Conservation (phyloP, 2,329 filamentous ascomycete genomes). For the Penicillium sumatraense region DNA sequence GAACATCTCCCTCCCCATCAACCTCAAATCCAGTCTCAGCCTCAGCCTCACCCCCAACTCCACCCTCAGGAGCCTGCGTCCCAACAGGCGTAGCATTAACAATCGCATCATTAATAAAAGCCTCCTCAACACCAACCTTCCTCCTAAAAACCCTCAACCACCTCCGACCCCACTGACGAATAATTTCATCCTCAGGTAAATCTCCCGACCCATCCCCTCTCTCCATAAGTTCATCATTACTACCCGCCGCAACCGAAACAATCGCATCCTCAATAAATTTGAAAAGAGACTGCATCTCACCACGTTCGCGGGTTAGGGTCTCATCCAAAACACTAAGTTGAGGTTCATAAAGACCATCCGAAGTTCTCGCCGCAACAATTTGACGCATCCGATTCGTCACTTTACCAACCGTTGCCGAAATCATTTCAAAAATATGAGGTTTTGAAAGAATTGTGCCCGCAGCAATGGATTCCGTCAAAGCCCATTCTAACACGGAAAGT, state of each 20-base stretch:
- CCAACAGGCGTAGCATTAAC: constrained; percentile 52
- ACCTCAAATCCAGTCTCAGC: background rate
- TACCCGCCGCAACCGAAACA: constrained; percentile 71
- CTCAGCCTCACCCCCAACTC: constrained; percentile 29
- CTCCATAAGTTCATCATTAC: constrained; percentile 77
- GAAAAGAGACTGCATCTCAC: constrained; percentile 79
- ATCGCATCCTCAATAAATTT: constrained; percentile 78
- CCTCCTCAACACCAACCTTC: constrained; percentile 83
- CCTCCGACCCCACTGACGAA: constrained; percentile 79
- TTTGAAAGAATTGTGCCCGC: constrained; percentile 72
- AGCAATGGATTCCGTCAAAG: constrained; percentile 68
- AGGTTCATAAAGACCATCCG: constrained; percentile 57
- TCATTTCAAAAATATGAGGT: constrained; percentile 84
- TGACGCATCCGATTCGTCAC: constrained; percentile 85
- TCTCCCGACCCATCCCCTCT: constrained; percentile 57
- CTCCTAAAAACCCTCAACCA: constrained; percentile 87
- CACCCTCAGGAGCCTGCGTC: constrained; percentile 40
- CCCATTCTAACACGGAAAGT: constrained; percentile 85
- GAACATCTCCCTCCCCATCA: no score
- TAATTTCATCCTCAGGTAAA: constrained; percentile 64
- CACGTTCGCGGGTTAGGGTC: constrained; percentile 70
- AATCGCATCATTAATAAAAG: constrained; percentile 63
- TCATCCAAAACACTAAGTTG: constrained; percentile 67
- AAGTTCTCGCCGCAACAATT: constrained; percentile 68
- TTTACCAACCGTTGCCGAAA: constrained; percentile 85